phyloP scores from a whole-genome alignment of 1,284 basidiomycete genomes.

The Trametes pubescens region DNA sequence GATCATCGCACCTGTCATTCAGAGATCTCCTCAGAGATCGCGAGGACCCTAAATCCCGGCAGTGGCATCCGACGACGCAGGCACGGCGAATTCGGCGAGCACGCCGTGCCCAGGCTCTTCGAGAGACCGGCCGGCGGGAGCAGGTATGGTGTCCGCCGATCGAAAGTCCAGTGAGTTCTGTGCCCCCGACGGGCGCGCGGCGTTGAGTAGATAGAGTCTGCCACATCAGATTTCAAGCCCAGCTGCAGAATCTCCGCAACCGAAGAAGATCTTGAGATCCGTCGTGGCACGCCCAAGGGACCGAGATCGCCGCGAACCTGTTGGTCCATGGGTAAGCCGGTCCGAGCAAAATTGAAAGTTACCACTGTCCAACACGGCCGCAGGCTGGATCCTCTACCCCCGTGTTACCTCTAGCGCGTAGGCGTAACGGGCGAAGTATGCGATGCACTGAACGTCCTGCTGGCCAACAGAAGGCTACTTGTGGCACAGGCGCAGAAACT shows the following conservation, averaged over 20 bases:
- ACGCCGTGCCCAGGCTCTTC: background rate
- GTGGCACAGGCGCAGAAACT: too few species aligned
- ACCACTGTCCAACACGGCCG: constrained; percentile 15
- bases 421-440: background rate
- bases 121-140: background rate
- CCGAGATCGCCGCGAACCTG: constrained; percentile 33
- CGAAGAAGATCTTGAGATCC: constrained; percentile 31
- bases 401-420: background rate
- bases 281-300: constrained; percentile 11
- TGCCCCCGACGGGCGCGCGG: background rate
- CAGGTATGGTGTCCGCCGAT: constrained; percentile 24
- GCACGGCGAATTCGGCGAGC: constrained; percentile 10
- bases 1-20: constrained; percentile 13
- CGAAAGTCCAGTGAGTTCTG: constrained; percentile 4
- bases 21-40: constrained; percentile 16
- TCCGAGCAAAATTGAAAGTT: constrained; percentile 14
- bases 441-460: background rate
- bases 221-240: constrained; percentile 16
- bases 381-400: background rate
- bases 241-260: constrained; percentile 16
- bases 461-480: too few species aligned
- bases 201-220: constrained; percentile 6
- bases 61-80: background rate
- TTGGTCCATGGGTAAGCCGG: constrained; percentile 29
- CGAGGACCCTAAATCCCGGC: constrained; percentile 14